A percentile compares a stretch with the other conserved stretches of the same genome.
Evolutionary conservation across 2,329 filamentous ascomycete species (phyloP).

Genomic region (Cladophialophora chaetospira): DNA sequence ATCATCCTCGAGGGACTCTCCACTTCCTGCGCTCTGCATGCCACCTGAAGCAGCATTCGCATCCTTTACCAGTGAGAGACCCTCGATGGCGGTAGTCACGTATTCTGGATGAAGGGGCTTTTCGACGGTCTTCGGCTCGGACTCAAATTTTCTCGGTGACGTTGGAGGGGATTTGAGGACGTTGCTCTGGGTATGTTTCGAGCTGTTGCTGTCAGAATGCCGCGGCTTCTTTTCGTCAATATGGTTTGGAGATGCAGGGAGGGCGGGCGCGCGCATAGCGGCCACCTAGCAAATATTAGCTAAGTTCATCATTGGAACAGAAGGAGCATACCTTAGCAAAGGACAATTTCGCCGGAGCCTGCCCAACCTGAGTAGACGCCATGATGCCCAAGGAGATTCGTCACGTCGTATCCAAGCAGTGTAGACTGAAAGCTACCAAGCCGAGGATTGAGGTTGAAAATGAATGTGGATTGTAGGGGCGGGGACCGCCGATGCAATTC

Average conservation of each 20-base stretch:
- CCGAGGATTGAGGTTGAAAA: slow-evolving; percentile 24
- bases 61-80: slow-evolving; percentile 25
- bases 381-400: slow-evolving; percentile 34
- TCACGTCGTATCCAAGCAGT: slow-evolving; percentile 33
- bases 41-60: slow-evolving; percentile 5
- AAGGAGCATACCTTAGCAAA: slow-evolving; percentile 70
- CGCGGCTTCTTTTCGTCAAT: slow-evolving; percentile 31
- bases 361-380: slow-evolving; percentile 34
- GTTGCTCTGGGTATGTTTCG: not conserved
- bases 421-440: slow-evolving; percentile 24
- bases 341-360: slow-evolving; percentile 58
- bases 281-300: slow-evolving; percentile 40
- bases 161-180: not conserved
- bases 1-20: slow-evolving; percentile 45
- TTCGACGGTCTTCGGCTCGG: slow-evolving; percentile 10
- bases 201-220: slow-evolving; percentile 8
- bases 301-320: slow-evolving; percentile 9
- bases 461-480: slow-evolving; percentile 25
- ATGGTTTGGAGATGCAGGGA: slow-evolving; percentile 16
- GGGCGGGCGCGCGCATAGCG: slow-evolving; percentile 43
- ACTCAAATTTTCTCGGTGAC: slow-evolving; percentile 3
- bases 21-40: slow-evolving; percentile 29
- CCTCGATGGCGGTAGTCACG: slow-evolving; percentile 25
- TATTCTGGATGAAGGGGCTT: slow-evolving; percentile 20
- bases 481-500: slow-evolving; percentile 16